Evolutionary conservation across 345 rosid genomes (phyloP), one percentile per base, ranked within the genome.

Genomic region (Bruguiera sexangula): DNA sequence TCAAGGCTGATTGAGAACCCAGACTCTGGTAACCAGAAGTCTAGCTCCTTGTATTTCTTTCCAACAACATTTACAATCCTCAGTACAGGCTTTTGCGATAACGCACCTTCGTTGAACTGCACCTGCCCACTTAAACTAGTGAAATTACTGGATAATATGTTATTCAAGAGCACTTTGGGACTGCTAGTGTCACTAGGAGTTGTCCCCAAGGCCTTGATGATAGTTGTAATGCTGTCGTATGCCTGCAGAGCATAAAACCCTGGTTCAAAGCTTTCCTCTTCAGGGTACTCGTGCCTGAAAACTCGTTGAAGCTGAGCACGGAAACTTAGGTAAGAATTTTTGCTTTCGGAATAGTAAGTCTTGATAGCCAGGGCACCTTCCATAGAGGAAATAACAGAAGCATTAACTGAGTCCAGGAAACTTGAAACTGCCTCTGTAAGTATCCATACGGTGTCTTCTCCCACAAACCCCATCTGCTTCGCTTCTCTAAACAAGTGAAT

Each of bases 361-460:
- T 74, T 79, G 79, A 87, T 73, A 70, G 85, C 88, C 21, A 85
- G 31, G 46, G 80, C 68, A 15, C 87, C 92, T 77, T 80, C 70
- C 82, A 85, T 80, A 8, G 82, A 74, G 58, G 78, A 67, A 54
- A 82, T 70, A 57, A 81, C 83, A 1, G 87, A 76, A 21, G 70
- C 54, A 62, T 80, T 56, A 64, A 80, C 8, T 2, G 81, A 78
- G 59, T 83, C 87, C 0, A 86, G 51, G 36, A 65, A 75, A 48
- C 65, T 71, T 3, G 84, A 26, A n/a, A 82, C 60, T 27, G 70
- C 52, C 8, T 80, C 78, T 0, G 76, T 61, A 55, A 84, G 27
- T 39, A 87, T 78, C 89, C 92, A 85, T 6, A 71, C 82, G 4
- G 86, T 72, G 67, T 81, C 81, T 52, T 48, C 57, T 18, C 79